Evolutionary conservation across 2,329 filamentous ascomycete species (phyloP), one percentile per base, ranked within the genome.

Genomic region (Blumeriella jaapii): DNA sequence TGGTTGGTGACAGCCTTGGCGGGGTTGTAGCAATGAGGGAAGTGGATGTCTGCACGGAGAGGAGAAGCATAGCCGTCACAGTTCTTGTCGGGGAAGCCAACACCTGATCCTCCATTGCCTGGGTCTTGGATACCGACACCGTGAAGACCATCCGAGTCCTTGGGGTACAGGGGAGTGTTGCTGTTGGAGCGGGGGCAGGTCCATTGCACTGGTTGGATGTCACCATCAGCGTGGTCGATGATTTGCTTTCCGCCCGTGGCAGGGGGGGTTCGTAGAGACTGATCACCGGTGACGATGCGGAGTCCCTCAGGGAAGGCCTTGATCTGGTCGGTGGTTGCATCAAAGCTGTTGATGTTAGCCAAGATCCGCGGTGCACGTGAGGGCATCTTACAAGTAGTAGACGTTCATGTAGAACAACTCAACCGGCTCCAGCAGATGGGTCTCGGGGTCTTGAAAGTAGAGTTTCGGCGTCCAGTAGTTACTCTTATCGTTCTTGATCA

Each of bases 1-100:
- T 78, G 71, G 51, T 77, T 62, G 0, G 49, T 30, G 4, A 69
- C 63, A 10, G 42, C 46, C 13, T 36, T 75, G 46, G 73, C 67
- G 32, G 83, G 83, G 51, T 91, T 82, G 77, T 84, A 91, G 70
- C 85, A 93, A 3, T 81, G 87, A 2, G 84, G 83, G 62, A 93
- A 93, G 69, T 83, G 82, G 44, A 93, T 61, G 60, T 93, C 86
- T 28, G 87, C 65, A 35, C 86, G 80, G 31, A 93, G 65, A 40
- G 74, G 74, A 33, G 74, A 76, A 45, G 64, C 65, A 37, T 60
- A 64, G 33, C 71, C 68, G 49, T 80, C 73, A 54, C 82, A 86
- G 51, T 77, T 69, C 54, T 70, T 66, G 52, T 77, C 67, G 17
- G 82, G 82, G 55, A 91, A 80, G n/a, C 72, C 74, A 12, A 67